A percentile compares a stretch with the other conserved stretches of the same genome.
phyloP scores from a whole-genome alignment of 2,329 filamentous ascomycete genomes.

The Fusarium solani-melongenae region DNA sequence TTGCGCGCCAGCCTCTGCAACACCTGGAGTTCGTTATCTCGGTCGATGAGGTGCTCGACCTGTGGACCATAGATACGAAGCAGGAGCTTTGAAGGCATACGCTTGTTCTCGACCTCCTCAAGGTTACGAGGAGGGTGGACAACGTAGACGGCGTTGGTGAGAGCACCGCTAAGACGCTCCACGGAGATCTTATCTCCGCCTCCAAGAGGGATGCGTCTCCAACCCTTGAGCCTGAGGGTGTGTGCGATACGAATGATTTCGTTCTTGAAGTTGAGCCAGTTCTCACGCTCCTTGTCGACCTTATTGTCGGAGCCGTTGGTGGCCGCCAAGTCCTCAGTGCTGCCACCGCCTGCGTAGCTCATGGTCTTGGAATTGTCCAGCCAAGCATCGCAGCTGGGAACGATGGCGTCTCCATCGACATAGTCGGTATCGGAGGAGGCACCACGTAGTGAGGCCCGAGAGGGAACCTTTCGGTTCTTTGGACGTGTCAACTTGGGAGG shows the following conservation, averaged over 20 bases:
- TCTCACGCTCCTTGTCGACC: slow-evolving; percentile 75
- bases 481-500: slow-evolving; percentile 56
- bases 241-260: slow-evolving; percentile 92
- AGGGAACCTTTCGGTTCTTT: slow-evolving; percentile 49
- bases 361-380: slow-evolving; percentile 93
- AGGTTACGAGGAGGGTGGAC: slow-evolving; percentile 82
- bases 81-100: slow-evolving; percentile 74
- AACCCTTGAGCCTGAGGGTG: slow-evolving; percentile 89
- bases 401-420: slow-evolving; percentile 81
- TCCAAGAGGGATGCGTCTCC: slow-evolving; percentile 84
- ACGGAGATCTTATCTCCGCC: slow-evolving; percentile 75
- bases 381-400: slow-evolving; percentile 84
- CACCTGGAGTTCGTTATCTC: slow-evolving; percentile 89
- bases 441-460: slow-evolving; percentile 54
- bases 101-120: slow-evolving; percentile 53
- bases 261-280: slow-evolving; percentile 88
- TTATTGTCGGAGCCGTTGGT: slow-evolving; percentile 49
- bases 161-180: slow-evolving; percentile 84
- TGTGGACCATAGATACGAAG: slow-evolving; percentile 94
- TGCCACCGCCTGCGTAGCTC: slow-evolving; percentile 70
- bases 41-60: slow-evolving; percentile 94
- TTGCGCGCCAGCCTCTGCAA: slow-evolving; percentile 87
- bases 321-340: slow-evolving; percentile 52
- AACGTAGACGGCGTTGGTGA: slow-evolving; percentile 97
- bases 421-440: slow-evolving; percentile 88